phyloP scores from a whole-genome alignment of 179 eudicot species.

The Silene vulgaris region DNA sequence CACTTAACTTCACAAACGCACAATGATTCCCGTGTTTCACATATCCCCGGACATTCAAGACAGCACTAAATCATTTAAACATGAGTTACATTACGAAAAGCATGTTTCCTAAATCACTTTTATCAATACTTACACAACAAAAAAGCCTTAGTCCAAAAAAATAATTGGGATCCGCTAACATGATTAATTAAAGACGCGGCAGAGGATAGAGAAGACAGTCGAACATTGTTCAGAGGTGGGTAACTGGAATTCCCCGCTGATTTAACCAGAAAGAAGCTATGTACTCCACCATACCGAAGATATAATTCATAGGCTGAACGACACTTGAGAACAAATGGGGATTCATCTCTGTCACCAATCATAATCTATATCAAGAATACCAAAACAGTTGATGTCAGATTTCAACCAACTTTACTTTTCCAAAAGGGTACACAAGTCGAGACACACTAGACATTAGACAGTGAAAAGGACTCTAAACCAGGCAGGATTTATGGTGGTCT shows the following conservation, averaged over 20 bases:
- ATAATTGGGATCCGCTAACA: not conserved
- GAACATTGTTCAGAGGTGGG: not conserved
- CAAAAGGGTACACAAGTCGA: too few relatives aligned
- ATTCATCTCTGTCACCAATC: not conserved
- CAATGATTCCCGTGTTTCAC: not conserved
- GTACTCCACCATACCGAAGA: not conserved
- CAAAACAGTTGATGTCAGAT: not conserved
- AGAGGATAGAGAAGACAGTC: not conserved
- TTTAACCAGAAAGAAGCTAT: conserved; percentile 5
- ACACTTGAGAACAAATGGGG: not conserved
- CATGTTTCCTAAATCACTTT: too few relatives aligned
- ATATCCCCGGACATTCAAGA: not conserved
- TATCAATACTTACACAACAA: too few relatives aligned
- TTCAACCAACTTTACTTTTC: too few relatives aligned
- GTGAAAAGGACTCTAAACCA: too few relatives aligned
- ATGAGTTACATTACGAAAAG: not conserved
- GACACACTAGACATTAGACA: too few relatives aligned
- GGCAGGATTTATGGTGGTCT: too few relatives aligned
- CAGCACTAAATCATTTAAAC: not conserved
- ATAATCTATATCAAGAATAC: not conserved
- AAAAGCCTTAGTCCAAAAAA: too few relatives aligned
- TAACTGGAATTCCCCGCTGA: not conserved
- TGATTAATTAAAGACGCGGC: not conserved
- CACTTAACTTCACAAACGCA: conserved; percentile 6
- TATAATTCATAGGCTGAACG: not conserved